Conservation (phyloP, 441 rosid species). For the Pelargonium citronellum region DNA sequence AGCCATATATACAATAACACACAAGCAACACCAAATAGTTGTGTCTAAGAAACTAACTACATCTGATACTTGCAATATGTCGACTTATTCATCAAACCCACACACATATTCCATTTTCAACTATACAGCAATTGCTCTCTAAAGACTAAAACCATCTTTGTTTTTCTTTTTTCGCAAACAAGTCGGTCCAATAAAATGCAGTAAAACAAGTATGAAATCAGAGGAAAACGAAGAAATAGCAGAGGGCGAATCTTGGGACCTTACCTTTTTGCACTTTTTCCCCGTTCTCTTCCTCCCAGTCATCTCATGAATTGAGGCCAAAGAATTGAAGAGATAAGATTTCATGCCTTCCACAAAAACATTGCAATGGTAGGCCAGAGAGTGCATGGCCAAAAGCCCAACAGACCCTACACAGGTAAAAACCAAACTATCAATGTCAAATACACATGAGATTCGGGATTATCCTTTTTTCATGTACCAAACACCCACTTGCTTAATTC, state of each 20-base stretch:
- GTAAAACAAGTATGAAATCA: background rate
- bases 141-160: background rate
- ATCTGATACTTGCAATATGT: background rate
- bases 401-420: background rate
- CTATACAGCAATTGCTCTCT: background rate
- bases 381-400: background rate
- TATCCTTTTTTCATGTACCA: slow-evolving; percentile 1
- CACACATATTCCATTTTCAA: background rate
- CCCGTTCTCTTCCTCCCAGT: background rate
- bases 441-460: background rate
- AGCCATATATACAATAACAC: background rate
- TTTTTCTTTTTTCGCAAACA: background rate
- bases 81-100: background rate
- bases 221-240: background rate
- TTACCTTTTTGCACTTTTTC: background rate
- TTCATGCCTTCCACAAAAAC: background rate
- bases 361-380: background rate
- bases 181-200: background rate
- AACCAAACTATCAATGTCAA: slow-evolving; percentile 3
- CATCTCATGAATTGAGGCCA: slow-evolving; percentile 2
- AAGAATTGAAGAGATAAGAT: slow-evolving; percentile 8
- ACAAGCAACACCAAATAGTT: background rate
- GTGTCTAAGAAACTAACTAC: background rate
- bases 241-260: background rate
- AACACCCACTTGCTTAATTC: slow-evolving; percentile 4